Percentiles rank a stretch among this genome's conserved stretches.
phyloP scores from a whole-genome alignment of 164 flowering plant species.

The Hamamelis virginiana region DNA sequence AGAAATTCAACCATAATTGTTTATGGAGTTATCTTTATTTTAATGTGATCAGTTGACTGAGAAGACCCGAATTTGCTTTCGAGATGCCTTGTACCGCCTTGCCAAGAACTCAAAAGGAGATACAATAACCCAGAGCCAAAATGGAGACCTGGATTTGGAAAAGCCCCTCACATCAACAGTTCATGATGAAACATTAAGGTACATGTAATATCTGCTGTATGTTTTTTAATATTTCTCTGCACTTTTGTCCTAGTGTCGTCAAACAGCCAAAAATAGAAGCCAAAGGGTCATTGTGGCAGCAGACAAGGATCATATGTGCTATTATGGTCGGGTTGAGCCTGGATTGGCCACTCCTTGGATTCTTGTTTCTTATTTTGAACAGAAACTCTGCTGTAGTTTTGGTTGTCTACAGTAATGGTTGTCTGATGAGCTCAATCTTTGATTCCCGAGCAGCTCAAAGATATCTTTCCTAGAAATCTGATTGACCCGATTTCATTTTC shows the following conservation, averaged over 20 bases:
- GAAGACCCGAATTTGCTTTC: conserved; percentile 51
- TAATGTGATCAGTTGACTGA: conserved; percentile 36
- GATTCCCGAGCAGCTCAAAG: no score
- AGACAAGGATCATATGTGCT: no score
- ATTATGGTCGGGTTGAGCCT: no score
- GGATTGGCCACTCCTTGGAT: no score
- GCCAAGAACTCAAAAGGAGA: conserved; percentile 38
- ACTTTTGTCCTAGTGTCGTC: background rate
- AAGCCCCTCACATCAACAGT: conserved; percentile 4
- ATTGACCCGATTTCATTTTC: no score
- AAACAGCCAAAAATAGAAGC: background rate
- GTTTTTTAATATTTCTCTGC: background rate
- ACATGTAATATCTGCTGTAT: background rate
- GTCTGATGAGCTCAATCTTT: no score
- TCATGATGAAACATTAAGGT: conserved; percentile 21
- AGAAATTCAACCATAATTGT: background rate
- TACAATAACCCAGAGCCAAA: conserved; percentile 2
- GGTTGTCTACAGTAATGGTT: no score
- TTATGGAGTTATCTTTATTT: background rate
- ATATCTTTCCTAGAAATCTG: no score
- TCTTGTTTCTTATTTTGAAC: no score
- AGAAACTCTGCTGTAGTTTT: no score
- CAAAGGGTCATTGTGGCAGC: background rate
- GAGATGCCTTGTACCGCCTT: conserved; percentile 67
- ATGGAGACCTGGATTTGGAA: conserved; percentile 7